These are phyloP conservation scores for Nakataea oryzae DNA, from an alignment of 2,329 filamentous ascomycete species.

Conservation along the genomic window DNA sequence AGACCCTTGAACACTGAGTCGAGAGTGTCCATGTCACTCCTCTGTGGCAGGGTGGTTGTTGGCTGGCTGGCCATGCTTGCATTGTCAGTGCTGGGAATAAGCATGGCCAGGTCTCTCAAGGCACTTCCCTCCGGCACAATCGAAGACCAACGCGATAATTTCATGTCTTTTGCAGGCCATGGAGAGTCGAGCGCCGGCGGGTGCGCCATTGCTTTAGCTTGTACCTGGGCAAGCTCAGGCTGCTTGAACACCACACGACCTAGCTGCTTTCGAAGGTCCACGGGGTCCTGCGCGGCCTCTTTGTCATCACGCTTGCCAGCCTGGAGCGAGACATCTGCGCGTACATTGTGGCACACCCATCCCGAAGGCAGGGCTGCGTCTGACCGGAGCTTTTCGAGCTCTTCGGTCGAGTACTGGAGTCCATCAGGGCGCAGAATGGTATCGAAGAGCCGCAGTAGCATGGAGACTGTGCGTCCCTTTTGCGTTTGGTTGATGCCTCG, in stretches of 20 bases:
- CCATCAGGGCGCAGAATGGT: neutral
- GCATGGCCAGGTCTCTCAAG: neutral
- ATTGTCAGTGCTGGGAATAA: neutral
- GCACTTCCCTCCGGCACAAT: neutral
- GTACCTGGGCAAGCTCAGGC: neutral
- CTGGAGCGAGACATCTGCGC: neutral
- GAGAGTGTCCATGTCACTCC: neutral
- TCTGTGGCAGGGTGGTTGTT: neutral
- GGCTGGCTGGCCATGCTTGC: neutral
- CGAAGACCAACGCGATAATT: neutral
- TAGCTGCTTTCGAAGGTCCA: neutral
- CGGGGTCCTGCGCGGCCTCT: neutral
- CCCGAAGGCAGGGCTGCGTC: neutral
- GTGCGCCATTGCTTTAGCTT: neutral
- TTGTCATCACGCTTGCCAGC: neutral
- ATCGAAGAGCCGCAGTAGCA: neutral
- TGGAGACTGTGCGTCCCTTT: neutral
- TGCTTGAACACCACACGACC: neutral
- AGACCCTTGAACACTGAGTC: neutral
- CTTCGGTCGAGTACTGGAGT: neutral
- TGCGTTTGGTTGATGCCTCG: neutral
- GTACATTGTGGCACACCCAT: neutral
- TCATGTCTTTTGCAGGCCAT: neutral
- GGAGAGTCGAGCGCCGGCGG: neutral
- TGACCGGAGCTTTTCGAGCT: neutral